Evolutionary conservation across 2,329 filamentous ascomycete species (phyloP), one percentile per base, ranked within the genome.

Genomic region (Aschersonia sp.): DNA sequence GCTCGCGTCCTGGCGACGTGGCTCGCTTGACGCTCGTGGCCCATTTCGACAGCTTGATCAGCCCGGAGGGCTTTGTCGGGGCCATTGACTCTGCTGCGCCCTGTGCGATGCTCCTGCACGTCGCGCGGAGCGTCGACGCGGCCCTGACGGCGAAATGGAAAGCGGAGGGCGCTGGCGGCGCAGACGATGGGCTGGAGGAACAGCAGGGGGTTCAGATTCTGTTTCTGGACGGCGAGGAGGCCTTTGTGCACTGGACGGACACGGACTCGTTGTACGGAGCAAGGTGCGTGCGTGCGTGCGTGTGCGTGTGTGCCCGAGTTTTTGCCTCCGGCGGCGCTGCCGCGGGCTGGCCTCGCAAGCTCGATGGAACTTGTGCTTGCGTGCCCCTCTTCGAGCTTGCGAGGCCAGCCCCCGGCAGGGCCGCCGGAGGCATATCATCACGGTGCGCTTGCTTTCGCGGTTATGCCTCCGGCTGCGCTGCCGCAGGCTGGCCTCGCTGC

Each of bases 81-180:
- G 92, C 90, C 0, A 94, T 80, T 11, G 92, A 98, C 60, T 95
- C 87, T 56, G 92, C 92, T 1, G 92, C 86, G 14, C 89, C 92
- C 8, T 97, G 90, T 63, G 92, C 92, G 0, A 88, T 97, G 74
- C 72, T 98, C 49, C 76, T 98, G 77, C 86, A 95, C 61, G 79
- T 83, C 10, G 86, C 89, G 51, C 74, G 82, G 54, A 85, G 79
- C 52, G 77, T 98, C 43, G 89, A 97, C 58, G 73, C 69, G 1
- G 87, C 85, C 2, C 66, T 97, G 60, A 85, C 82, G 32, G 75
- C 74, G 59, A 94, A 90, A 66, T 97, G 92, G 86, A 74, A 77
- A 32, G 73, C 73, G 32, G 86, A 89, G 77, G 63, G 78, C 53
- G 74, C 70, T 5, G 71, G 74, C 4, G 74, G 70, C 4, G 82